phyloP scores from a whole-genome alignment of 1,284 basidiomycete species.

The Leccinum subrobustum region DNA sequence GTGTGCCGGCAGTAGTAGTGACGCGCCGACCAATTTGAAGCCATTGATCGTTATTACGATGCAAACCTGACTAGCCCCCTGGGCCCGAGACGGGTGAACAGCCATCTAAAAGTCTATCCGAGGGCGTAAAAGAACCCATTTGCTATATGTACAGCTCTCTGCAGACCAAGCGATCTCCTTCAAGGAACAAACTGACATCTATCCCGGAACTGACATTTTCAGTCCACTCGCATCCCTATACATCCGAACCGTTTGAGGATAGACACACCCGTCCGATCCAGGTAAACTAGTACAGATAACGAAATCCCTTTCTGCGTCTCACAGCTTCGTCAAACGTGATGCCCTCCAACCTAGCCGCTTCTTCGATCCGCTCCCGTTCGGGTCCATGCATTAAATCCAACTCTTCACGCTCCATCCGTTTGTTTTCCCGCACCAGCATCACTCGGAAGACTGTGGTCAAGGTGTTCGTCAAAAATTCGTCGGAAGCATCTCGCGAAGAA shows the following conservation, averaged over 20 bases:
- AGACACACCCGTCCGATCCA: not conserved
- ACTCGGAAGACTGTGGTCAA: not conserved
- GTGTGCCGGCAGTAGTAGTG: not conserved
- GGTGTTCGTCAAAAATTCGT: not conserved
- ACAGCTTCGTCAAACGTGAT: not conserved
- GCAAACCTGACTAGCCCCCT: not conserved
- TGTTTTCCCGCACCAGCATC: not conserved
- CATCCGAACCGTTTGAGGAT: not conserved
- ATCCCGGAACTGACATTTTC: not conserved
- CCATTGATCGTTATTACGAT: not conserved
- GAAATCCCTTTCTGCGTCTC: not conserved
- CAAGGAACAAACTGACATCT: conserved; percentile 23
- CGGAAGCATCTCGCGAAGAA: not conserved
- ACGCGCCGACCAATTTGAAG: not conserved
- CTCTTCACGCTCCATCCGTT: not conserved
- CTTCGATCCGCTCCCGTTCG: not conserved
- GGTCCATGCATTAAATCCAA: not conserved
- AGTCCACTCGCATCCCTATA: not conserved
- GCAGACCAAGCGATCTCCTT: conserved; percentile 19
- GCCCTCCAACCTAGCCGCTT: not conserved
- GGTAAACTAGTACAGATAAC: not conserved
- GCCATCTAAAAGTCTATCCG: not conserved
- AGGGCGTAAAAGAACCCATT: not conserved
- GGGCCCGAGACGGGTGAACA: not conserved
- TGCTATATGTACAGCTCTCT: conserved; percentile 12